Conservation (phyloP, 495 filamentous ascomycete species). For the Friedmanniomyces endolithicus region DNA sequence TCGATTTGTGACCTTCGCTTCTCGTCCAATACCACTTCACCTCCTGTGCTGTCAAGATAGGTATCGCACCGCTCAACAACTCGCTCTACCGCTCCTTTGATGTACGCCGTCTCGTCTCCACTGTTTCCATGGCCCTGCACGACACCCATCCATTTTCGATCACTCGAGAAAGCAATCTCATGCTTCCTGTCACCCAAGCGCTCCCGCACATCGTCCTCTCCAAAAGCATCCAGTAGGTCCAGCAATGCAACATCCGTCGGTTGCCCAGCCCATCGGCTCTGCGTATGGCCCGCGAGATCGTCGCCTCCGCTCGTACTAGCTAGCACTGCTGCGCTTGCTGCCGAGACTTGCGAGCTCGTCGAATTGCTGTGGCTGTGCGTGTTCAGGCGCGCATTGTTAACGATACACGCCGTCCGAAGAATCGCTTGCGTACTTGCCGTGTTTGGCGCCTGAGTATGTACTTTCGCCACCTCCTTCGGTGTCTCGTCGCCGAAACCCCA, state of each 20-base stretch:
- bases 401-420: slow-evolving; percentile 83
- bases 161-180: slow-evolving; percentile 91
- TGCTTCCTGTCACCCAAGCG: slow-evolving; percentile 62
- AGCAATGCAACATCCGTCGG: slow-evolving; percentile 93
- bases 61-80: slow-evolving; percentile 79
- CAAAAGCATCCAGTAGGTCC: slow-evolving; percentile 79
- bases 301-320: slow-evolving; percentile 47
- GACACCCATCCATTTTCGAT: slow-evolving; percentile 98
- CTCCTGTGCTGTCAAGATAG: slow-evolving; percentile 75
- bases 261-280: slow-evolving; percentile 90
- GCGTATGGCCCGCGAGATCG: slow-evolving; percentile 42
- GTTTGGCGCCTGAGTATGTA: slow-evolving; percentile 52
- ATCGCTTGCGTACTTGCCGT: slow-evolving; percentile 48
- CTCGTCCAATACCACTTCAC: slow-evolving; percentile 77
- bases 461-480: slow-evolving; percentile 62
- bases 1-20: slow-evolving; percentile 58
- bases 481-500: slow-evolving; percentile 70
- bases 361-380: slow-evolving; percentile 43
- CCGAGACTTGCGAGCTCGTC: slow-evolving; percentile 34
- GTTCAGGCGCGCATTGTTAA: slow-evolving; percentile 77
- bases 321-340: slow-evolving; percentile 60
- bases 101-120: slow-evolving; percentile 60
- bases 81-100: slow-evolving; percentile 88
- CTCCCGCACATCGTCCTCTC: slow-evolving; percentile 80
- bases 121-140: slow-evolving; percentile 41